Base-by-base conservation (phyloP, 257 asterid species). In the Agastache rugosa region DNA sequence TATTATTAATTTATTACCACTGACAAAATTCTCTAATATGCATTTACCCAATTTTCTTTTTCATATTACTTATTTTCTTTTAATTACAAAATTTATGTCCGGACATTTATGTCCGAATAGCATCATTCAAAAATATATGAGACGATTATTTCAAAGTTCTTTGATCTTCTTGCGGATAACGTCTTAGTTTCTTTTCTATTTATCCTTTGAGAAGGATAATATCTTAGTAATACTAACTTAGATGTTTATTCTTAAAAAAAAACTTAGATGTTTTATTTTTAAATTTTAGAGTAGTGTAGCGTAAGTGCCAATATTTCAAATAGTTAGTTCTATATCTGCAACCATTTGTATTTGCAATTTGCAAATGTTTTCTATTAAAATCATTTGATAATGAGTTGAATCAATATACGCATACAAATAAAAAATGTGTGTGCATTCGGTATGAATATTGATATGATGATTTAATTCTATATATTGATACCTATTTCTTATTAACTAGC, bases 61-160 rank as follows among this genome's bases (percentile, higher is more conserved):
- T n/a, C n/a, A n/a, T n/a, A n/a, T n/a, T n/a, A n/a, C n/a, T n/a
- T n/a, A n/a, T n/a, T n/a, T n/a, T n/a, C n/a, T n/a, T n/a, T n/a
- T n/a, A n/a, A n/a, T n/a, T n/a, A n/a, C n/a, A n/a, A n/a, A n/a
- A n/a, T n/a, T n/a, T n/a, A n/a, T n/a, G n/a, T n/a, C n/a, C n/a
- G n/a, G n/a, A n/a, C n/a, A n/a, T n/a, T n/a, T n/a, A n/a, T n/a
- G n/a, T n/a, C n/a, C n/a, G n/a, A n/a, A n/a, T n/a, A n/a, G n/a
- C n/a, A n/a, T n/a, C n/a, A n/a, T n/a, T n/a, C n/a, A n/a, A n/a
- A n/a, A n/a, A 5, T 31, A 16, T 20, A 19, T 23, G 59, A 22
- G 71, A 66, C 78, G 78, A 72, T 66, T 78, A 58, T 48, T 78
- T 65, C 82, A 15, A 72, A 22, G 74, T 44, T 56, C 31, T 77